Evolutionary conservation across 2,329 filamentous ascomycete genomes (phyloP).

Genomic region (Cordyceps pruinosa): DNA sequence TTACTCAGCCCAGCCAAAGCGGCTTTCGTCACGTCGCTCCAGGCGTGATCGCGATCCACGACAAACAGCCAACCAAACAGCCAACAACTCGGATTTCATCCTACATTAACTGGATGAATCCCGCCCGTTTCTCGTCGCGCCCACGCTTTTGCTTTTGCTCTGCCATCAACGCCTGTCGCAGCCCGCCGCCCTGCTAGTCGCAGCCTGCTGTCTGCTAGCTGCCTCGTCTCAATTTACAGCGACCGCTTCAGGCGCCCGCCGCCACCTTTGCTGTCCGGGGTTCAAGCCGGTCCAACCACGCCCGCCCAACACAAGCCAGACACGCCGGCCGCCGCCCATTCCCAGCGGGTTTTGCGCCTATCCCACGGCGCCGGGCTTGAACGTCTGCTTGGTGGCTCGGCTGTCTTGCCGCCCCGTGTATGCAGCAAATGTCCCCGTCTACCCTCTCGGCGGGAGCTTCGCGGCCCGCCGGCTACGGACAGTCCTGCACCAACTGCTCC

Average conservation of each 20-base stretch:
- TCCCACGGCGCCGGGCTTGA: not conserved
- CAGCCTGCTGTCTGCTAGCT: not conserved
- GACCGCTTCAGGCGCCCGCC: not conserved
- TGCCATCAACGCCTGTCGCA: slow-evolving; percentile 8
- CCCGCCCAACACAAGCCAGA: not conserved
- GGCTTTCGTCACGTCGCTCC: slow-evolving; percentile 7
- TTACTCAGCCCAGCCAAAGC: slow-evolving; percentile 9
- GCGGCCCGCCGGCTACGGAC: slow-evolving; percentile 33
- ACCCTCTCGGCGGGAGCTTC: not conserved
- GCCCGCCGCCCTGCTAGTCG: not conserved
- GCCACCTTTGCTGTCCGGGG: not conserved
- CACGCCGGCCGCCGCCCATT: not conserved
- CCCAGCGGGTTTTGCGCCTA: slow-evolving; percentile 5
- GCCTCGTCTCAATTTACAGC: not conserved
- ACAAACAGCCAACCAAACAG: not conserved
- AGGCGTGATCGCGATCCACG: not conserved
- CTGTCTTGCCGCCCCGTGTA: not conserved
- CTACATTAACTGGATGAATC: slow-evolving; percentile 13
- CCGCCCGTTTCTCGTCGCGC: slow-evolving; percentile 11
- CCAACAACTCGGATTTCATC: slow-evolving; percentile 9
- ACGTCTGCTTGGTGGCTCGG: not conserved
- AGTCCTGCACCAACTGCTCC: slow-evolving; percentile 41
- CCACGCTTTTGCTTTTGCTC: slow-evolving; percentile 2
- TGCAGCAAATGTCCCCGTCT: slow-evolving; percentile 8
- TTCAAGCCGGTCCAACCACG: not conserved